Conservation (phyloP, 495 filamentous ascomycete genomes). For the Penicillium goetzii region DNA sequence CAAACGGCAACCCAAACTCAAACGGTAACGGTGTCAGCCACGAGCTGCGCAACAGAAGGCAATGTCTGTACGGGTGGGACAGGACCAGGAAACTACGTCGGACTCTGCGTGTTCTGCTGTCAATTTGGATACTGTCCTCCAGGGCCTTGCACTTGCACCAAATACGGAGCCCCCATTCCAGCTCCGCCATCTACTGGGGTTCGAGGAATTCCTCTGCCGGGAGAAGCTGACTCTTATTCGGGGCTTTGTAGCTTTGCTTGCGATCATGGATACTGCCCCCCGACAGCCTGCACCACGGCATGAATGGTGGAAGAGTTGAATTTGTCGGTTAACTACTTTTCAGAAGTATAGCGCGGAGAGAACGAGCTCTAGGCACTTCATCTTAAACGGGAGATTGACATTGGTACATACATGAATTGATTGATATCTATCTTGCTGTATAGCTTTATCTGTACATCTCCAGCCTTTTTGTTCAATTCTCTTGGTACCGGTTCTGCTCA, state of each 20-base stretch:
- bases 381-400: not conserved
- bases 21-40: slow-evolving; percentile 13
- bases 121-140: slow-evolving; percentile 46
- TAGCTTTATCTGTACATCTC: no score
- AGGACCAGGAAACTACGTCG: slow-evolving; percentile 44
- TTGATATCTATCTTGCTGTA: no score
- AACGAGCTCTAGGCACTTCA: not conserved
- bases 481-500: no score
- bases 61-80: slow-evolving; percentile 40
- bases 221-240: slow-evolving; percentile 40
- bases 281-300: slow-evolving; percentile 35
- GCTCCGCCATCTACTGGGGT: slow-evolving; percentile 29
- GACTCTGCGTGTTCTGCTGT: slow-evolving; percentile 47
- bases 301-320: not conserved
- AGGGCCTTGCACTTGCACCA: slow-evolving; percentile 44
- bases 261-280: slow-evolving; percentile 47
- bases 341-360: not conserved
- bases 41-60: slow-evolving; percentile 13
- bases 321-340: no score
- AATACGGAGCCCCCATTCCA: slow-evolving; percentile 33
- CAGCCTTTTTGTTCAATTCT: no score
- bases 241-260: slow-evolving; percentile 51
- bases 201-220: slow-evolving; percentile 34
- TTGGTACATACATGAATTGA: not conserved
- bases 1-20: slow-evolving; percentile 18